phyloP scores from a whole-genome alignment of 768 basidiomycete species.

The Lactarius akahatsu region DNA sequence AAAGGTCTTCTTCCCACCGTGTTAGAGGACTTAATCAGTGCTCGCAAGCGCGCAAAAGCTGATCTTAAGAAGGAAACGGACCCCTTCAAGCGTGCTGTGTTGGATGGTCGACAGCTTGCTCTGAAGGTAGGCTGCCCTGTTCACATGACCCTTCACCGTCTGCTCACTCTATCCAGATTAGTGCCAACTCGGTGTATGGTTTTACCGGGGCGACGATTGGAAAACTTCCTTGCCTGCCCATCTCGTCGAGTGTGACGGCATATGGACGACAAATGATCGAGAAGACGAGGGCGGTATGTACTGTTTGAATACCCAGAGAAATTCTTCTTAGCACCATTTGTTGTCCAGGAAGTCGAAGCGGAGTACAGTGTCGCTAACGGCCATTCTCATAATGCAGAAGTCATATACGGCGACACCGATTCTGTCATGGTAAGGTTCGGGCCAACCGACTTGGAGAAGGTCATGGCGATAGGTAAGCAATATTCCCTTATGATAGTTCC shows the following conservation, averaged over 20 bases:
- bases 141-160: neutral
- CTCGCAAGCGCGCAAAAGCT: slow-evolving; percentile 91
- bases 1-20: slow-evolving; percentile 92
- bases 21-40: slow-evolving; percentile 88
- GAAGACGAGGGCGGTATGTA: slow-evolving; percentile 78
- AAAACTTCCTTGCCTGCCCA: slow-evolving; percentile 92
- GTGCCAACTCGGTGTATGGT: slow-evolving; percentile 98
- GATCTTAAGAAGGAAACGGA: slow-evolving; percentile 97
- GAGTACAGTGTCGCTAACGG: slow-evolving; percentile 87
- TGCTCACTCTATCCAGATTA: slow-evolving; percentile 59
- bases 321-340: slow-evolving; percentile 1
- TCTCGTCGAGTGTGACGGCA: slow-evolving; percentile 92
- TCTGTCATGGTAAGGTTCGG: slow-evolving; percentile 99
- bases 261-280: slow-evolving; percentile 99
- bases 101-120: slow-evolving; percentile 96
- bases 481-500: slow-evolving; percentile 5
- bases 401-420: slow-evolving; percentile 99
- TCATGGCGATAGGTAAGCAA: slow-evolving; percentile 83
- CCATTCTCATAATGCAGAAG: slow-evolving; percentile 80
- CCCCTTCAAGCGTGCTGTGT: slow-evolving; percentile 93
- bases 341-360: slow-evolving; percentile 75
- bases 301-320: neutral
- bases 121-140: slow-evolving; percentile 62
- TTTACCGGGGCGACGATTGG: slow-evolving; percentile 98
- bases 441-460: slow-evolving; percentile 76